phyloP scores from a whole-genome alignment of 305 asterid genomes.

The Ilex paraguariensis region DNA sequence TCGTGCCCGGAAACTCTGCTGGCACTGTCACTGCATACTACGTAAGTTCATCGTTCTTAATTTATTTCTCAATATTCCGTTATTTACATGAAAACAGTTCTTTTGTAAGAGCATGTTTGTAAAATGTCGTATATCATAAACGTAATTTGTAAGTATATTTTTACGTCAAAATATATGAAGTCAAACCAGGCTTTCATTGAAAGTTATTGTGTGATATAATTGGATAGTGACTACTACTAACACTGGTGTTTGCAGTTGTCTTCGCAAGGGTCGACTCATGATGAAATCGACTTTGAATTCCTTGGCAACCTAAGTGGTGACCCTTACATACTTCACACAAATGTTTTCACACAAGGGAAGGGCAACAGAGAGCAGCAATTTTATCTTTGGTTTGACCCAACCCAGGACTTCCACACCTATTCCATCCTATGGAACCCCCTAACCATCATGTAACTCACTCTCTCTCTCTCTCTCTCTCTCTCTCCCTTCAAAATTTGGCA shows the following conservation, averaged over 20 bases:
- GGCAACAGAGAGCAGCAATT: conserved; percentile 67
- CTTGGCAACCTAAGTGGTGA: conserved; percentile 62
- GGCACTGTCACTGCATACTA: conserved; percentile 69
- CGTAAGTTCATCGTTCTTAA: conserved; percentile 17
- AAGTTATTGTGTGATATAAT: neutral
- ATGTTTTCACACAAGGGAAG: conserved; percentile 51
- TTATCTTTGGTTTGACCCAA: conserved; percentile 64
- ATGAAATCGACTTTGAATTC: conserved; percentile 79
- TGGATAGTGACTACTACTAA: too few species aligned
- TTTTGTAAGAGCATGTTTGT: too few species aligned
- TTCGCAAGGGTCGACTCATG: conserved; percentile 50
- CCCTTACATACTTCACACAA: conserved; percentile 61
- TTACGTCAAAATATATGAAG: too few species aligned
- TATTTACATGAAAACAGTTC: too few species aligned
- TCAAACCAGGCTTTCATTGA: too few species aligned
- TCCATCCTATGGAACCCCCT: conserved; percentile 54
- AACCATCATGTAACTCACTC: conserved; percentile 38
- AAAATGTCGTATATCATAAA: too few species aligned
- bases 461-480: too few species aligned
- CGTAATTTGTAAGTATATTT: too few species aligned
- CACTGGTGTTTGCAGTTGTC: conserved; percentile 34
- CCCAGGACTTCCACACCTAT: conserved; percentile 52
- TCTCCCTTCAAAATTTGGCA: too few species aligned
- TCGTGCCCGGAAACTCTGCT: conserved; percentile 63
- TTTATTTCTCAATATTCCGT: too few species aligned